Base-by-base conservation (phyloP, 306 rosid genomes). In the Geum urbanum region DNA sequence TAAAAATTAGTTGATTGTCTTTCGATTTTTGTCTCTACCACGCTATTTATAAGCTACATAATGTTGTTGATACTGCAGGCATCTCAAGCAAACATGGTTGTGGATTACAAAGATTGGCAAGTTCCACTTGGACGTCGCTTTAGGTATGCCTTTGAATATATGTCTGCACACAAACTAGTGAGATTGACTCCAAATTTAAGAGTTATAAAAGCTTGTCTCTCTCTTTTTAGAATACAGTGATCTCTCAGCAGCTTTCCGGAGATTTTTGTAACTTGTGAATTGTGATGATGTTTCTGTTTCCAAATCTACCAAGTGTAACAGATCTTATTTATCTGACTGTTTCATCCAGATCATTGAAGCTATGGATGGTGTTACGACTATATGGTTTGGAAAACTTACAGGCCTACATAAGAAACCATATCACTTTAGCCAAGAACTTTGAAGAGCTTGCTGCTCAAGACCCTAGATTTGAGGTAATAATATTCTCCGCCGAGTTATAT, bases 71-170 rank as follows among this genome's bases (percentile, higher is more conserved):
- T 71, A 35, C 79, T 86, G 50, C 84, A 90, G 98, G 94, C 92
- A 66, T 85, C 98, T 76, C 74, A 88, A 80, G 86, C 73, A 76
- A 86, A 83, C 82, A 11, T 58, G 81, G 94, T 90, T 72, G 85
- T 92, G 80, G 98, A 92, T 81, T 92, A 88, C 82, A 92, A 88
- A 86, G 98, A 92, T 71, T 90, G 92, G 98, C 96, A 92, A 84
- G 79, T 92, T 79, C 98, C 98, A 45, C 96, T 92, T 43, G 98
- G 98, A 66, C 97, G 98, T 72, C 94, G 97, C 66, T 92, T 92
- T 74, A 88, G 98, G 97, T 92, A 66, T 60, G 86, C 74, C 71
- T 76, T 70, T 37, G 8, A 46, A 78, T 69, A 13, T 15, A 70
- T 73, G 18, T 62, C 69, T 19, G 15, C 51, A 8, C 2, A 14